A percentile compares a stretch with the other conserved stretches of the same genome.
These are phyloP conservation scores for Dalbergia cultrata DNA, from an alignment of 306 rosid species.

Conservation along the genomic window DNA sequence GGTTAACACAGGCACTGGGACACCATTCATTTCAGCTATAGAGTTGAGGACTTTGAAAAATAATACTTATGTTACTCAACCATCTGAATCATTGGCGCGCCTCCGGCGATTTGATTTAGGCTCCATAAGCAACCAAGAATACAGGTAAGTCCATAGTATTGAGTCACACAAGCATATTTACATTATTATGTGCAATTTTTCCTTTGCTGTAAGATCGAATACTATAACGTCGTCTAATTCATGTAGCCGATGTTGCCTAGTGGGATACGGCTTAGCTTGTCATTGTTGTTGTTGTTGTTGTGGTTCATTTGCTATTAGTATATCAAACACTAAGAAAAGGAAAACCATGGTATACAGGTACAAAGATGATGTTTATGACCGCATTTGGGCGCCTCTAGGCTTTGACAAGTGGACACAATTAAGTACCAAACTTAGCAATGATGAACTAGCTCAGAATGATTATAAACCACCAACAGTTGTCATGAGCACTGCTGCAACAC, in stretches of 20 bases:
- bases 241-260: no score
- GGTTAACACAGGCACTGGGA: constrained; percentile 48
- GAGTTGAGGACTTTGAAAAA: constrained; percentile 52
- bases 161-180: no score
- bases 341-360: no score
- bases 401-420: neutral
- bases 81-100: constrained; percentile 36
- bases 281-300: no score
- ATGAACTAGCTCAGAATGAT: neutral
- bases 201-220: no score
- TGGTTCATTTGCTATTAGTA: no score
- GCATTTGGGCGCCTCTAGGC: constrained; percentile 7
- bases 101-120: neutral
- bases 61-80: constrained; percentile 24
- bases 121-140: neutral
- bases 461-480: constrained; percentile 45
- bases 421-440: constrained; percentile 22
- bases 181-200: no score
- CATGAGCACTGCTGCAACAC: constrained; percentile 52
- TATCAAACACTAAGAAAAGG: no score
- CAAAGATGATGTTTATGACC: constrained; percentile 52
- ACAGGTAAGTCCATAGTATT: neutral
- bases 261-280: no score
- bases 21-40: no score
- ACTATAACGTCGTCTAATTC: no score